These are phyloP conservation scores for Schrenkiella parvula DNA, from an alignment of 345 rosid genomes.

Conservation along the genomic window DNA sequence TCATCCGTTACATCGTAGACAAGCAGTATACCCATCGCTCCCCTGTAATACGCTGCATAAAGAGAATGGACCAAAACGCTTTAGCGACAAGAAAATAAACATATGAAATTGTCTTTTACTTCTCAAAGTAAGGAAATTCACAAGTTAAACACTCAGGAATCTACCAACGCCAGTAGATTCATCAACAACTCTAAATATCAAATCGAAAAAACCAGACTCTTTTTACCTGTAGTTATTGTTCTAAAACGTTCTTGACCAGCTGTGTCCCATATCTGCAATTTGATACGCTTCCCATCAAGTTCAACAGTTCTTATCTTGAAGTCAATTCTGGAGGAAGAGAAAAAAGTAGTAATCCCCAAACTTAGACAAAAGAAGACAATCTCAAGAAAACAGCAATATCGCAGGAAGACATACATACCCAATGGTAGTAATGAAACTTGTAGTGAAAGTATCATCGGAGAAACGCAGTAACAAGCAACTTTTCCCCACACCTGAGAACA, in stretches of 20 bases:
- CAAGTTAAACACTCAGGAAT: background rate
- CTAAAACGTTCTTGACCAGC: conserved; percentile 92
- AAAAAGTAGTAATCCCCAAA: background rate
- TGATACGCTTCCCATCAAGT: conserved; percentile 71
- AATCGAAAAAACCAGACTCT: background rate
- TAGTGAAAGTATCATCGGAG: conserved; percentile 91
- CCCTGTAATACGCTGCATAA: conserved; percentile 80
- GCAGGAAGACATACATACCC: conserved; percentile 47
- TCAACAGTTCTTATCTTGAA: conserved; percentile 68
- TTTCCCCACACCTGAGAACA: conserved; percentile 80
- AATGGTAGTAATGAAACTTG: conserved; percentile 88
- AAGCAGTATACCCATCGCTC: conserved; percentile 94
- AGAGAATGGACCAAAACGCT: background rate
- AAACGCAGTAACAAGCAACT: conserved; percentile 92
- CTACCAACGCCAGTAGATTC: background rate
- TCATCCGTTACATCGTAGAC: conserved; percentile 94
- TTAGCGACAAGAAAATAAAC: background rate
- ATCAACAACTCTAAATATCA: background rate
- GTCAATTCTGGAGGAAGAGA: conserved; percentile 44
- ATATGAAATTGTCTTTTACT: background rate
- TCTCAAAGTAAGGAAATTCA: background rate
- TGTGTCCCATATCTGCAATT: conserved; percentile 85
- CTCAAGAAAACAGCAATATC: background rate
- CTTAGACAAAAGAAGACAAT: background rate
- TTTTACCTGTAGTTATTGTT: conserved; percentile 68